Evolutionary conservation across 169 alveolate species (phyloP), one percentile per base, ranked within the genome.

Genomic region (Plasmodium malariae): DNA sequence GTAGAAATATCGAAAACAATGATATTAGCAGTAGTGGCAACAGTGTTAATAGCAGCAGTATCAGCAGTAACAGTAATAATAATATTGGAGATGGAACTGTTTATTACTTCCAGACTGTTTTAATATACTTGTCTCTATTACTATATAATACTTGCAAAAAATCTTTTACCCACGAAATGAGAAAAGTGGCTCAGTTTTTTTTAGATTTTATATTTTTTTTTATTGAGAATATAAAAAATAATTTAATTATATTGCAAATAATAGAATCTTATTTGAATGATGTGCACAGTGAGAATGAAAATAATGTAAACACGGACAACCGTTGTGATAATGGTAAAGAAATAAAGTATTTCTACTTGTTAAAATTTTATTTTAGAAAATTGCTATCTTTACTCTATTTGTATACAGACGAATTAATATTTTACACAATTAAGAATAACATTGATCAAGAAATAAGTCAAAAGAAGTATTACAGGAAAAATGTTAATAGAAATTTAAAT

Each of bases 221-320:
- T 59, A 86, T 86, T 70, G 92, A 86, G 32, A 86, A 86, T 49
- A 70, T 86, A 86, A 86, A 86, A 72, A 86, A 86, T 32, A 86
- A 71, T 86, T 86, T 86, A 63, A 86, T 71, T 19, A 86, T 86
- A 34, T 55, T 86, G 76, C 76, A 86, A 48, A 70, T 86, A 55
- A 59, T 86, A 34, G 76, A 86, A 51, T 62, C 92, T 0, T 86
- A 71, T 26, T 14, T 30, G 36, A 69, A 21, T 19, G 28, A 43
- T 37, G 2, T 9, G 34, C 28, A 14, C 14, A 12, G 19, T 67
- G 55, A 24, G 30, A 32, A 9, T 19, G 57, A 17, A 17, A 14
- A 59, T 6, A 30, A 30, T 7, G 1, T 21, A 7, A 21, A 65
- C 32, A 55, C 5, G n/a, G 55, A 21, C 11, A 12, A 3, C 14